A percentile compares a stretch with the other conserved stretches of the same genome.
Evolutionary conservation across 2,329 filamentous ascomycete genomes (phyloP).

Genomic region (Xylariaceae sp.): DNA sequence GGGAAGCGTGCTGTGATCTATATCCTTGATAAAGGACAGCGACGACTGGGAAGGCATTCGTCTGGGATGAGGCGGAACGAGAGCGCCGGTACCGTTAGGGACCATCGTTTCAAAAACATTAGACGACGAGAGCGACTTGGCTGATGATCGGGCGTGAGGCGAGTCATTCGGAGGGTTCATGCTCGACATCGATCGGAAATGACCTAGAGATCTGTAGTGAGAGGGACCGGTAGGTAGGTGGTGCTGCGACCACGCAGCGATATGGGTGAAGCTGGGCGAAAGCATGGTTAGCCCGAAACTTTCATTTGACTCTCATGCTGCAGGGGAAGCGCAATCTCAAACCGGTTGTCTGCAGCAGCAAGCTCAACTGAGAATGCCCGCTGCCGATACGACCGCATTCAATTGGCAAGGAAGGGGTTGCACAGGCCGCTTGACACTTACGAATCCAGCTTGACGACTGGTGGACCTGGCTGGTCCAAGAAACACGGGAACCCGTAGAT

Average conservation of each 20-base stretch:
- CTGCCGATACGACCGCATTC: constrained; percentile 2
- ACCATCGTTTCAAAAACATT: constrained; percentile 27
- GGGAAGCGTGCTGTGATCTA: constrained; percentile 64
- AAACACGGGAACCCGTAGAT: constrained; percentile 23
- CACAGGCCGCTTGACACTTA: constrained; percentile 25
- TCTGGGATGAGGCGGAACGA: constrained; percentile 32
- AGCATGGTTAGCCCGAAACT: constrained; percentile 20
- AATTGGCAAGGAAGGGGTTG: constrained; percentile 9
- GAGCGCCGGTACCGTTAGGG: constrained; percentile 29
- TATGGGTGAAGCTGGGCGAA: constrained; percentile 46
- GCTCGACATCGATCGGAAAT: constrained; percentile 50
- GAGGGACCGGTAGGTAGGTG: constrained; percentile 33
- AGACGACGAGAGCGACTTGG: constrained; percentile 30
- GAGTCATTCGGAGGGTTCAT: constrained; percentile 40
- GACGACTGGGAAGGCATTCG: constrained; percentile 31
- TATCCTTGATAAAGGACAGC: constrained; percentile 44
- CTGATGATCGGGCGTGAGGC: constrained; percentile 36
- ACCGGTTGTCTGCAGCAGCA: constrained; percentile 8
- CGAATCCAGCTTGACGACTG: constrained; percentile 34
- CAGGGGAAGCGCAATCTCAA: constrained; percentile 4
- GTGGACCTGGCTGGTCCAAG: constrained; percentile 30
- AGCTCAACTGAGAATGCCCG: constrained; percentile 13
- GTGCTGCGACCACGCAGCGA: constrained; percentile 49
- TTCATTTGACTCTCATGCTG: neutral
- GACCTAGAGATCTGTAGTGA: constrained; percentile 39